These are phyloP conservation scores for Hygrophorus russula DNA, from an alignment of 768 basidiomycete species.

Conservation along the genomic window DNA sequence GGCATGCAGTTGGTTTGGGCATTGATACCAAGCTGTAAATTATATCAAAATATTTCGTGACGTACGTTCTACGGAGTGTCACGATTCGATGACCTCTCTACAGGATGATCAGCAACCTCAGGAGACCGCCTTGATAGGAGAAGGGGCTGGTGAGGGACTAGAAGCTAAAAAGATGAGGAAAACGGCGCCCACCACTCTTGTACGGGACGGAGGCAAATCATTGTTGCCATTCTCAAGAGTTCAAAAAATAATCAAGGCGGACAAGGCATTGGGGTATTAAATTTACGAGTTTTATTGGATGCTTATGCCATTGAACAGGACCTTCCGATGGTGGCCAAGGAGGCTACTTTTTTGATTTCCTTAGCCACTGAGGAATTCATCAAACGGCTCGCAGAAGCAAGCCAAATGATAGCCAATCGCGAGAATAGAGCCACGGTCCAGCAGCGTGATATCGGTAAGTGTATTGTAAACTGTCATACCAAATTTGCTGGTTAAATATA, in stretches of 20 bases:
- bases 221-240: slow-evolving; percentile 67
- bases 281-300: background rate
- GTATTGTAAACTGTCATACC: slow-evolving; percentile 11
- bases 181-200: background rate
- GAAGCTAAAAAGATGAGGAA: no score
- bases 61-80: no score
- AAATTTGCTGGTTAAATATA: background rate
- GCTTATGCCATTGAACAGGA: slow-evolving; percentile 35
- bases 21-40: background rate
- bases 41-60: no score
- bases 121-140: no score
- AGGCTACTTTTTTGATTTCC: slow-evolving; percentile 70
- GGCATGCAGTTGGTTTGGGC: slow-evolving; percentile 3
- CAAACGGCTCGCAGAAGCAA: slow-evolving; percentile 58
- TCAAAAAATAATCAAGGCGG: slow-evolving; percentile 78
- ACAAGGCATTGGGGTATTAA: slow-evolving; percentile 39
- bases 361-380: slow-evolving; percentile 87
- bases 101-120: no score
- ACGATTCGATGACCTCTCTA: no score
- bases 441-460: slow-evolving; percentile 70
- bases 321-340: slow-evolving; percentile 62
- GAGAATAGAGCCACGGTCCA: slow-evolving; percentile 71
- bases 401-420: slow-evolving; percentile 55
- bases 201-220: slow-evolving; percentile 52
- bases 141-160: no score